Base-by-base conservation (phyloP, 306 rosid species). In the Malus sieversii region DNA sequence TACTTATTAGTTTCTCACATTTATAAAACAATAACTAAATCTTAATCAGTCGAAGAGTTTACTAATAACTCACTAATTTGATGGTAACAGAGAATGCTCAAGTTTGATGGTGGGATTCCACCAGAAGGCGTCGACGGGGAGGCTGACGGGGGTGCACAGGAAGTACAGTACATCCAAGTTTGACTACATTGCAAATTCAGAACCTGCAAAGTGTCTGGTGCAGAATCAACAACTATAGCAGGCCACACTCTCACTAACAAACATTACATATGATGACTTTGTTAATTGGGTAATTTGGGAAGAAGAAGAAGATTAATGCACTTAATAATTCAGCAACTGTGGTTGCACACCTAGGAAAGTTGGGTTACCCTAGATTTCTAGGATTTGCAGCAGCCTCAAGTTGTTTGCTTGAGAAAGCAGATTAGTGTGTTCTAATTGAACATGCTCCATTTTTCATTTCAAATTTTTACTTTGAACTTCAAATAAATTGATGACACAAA, bases 71-170 rank as follows among this genome's bases (percentile, higher is more conserved):
- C 0, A 15, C 9, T 38, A 48, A 59, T 23, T 29, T 61, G 63
- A 20, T 35, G 68, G 33, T 70, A 27, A 18, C 88, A 96, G 99
- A 82, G 96, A 83, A 76, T 96, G 99, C 75, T 84, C 98, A 44
- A 84, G 85, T 66, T 75, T 86, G 75, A 96, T 96, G 96, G 96
- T 88, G 70, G 90, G 78, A 68, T 88, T 88, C 78, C 99, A 96
- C 76, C 84, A 85, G 45, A 92, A 86, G 77, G 99, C 99, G 27
- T 89, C 83, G 70, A 79, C 88, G 20, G 99, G 99, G 67, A 96
- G 84, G 71, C 91, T 92, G 13, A 96, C 98, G 7, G 97, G 92
- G 38, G 92, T 90, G 10, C 84, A 96, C 75, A 78, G 98, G 81
- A 96, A 96, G 87, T 92, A 89, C 60, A 80, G 88, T 69, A 79